phyloP scores from a whole-genome alignment of 768 basidiomycete genomes.

The Hypholoma sublateritium region DNA sequence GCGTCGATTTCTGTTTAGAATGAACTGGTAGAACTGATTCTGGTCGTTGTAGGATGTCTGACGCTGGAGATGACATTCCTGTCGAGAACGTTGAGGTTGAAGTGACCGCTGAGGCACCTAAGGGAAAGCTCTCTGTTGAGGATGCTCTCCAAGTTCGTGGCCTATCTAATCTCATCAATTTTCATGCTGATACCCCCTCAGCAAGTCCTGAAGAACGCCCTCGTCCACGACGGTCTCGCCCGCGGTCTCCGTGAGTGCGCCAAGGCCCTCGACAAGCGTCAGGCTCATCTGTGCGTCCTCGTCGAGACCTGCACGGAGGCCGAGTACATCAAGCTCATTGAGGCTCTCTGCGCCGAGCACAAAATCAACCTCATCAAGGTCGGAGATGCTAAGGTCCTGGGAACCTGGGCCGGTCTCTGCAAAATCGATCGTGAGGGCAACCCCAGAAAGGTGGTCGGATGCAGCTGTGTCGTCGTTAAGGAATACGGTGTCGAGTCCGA shows the following conservation, averaged over 20 bases:
- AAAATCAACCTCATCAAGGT: slow-evolving; percentile 99
- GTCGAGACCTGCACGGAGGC: slow-evolving; percentile 99
- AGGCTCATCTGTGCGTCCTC: slow-evolving; percentile 97
- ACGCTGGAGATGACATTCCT: slow-evolving; percentile 95
- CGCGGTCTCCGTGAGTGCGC: slow-evolving; percentile 97
- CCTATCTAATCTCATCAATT: not conserved
- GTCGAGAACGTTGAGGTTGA: slow-evolving; percentile 79
- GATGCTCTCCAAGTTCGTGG: slow-evolving; percentile 79
- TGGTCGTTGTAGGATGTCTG: slow-evolving; percentile 70
- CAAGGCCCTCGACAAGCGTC: slow-evolving; percentile 98
- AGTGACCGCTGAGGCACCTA: slow-evolving; percentile 86
- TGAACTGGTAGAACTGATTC: slow-evolving; percentile 9
- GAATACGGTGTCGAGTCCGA: slow-evolving; percentile 95
- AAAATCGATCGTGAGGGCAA: slow-evolving; percentile 99
- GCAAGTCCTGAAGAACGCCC: slow-evolving; percentile 99
- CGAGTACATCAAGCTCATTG: slow-evolving; percentile 99
- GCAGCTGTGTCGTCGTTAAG: slow-evolving; percentile 96
- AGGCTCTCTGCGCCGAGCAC: slow-evolving; percentile 98
- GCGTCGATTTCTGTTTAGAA: slow-evolving; percentile 10
- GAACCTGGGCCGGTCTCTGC: slow-evolving; percentile 98
- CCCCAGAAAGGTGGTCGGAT: slow-evolving; percentile 92
- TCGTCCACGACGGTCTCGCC: slow-evolving; percentile 97
- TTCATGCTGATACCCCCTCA: slow-evolving; percentile 31
- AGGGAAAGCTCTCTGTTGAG: slow-evolving; percentile 95
- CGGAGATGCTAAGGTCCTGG: slow-evolving; percentile 96